These are phyloP conservation scores for Talaromyces sp. DNA, from an alignment of 2,329 filamentous ascomycete genomes.

Conservation along the genomic window DNA sequence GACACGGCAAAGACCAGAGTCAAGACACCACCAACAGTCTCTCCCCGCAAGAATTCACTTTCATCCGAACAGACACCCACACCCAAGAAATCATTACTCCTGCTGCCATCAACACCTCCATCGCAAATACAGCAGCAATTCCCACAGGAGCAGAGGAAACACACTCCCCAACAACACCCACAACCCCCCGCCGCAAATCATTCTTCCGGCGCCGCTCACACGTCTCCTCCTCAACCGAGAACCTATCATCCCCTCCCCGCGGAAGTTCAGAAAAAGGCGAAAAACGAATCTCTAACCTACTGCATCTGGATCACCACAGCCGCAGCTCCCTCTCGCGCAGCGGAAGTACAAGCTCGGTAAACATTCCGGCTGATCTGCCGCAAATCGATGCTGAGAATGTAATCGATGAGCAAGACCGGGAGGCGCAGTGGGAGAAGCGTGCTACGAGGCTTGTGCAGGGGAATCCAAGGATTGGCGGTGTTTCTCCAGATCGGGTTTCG, in stretches of 20 bases:
- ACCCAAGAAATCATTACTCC: constrained; percentile 76
- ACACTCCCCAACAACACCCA: constrained; percentile 14
- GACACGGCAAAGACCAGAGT: constrained; percentile 53
- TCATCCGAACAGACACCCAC: constrained; percentile 80
- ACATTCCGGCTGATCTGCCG: constrained; percentile 77
- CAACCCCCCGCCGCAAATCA: constrained; percentile 35
- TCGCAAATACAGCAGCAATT: background rate
- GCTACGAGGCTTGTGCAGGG: constrained; percentile 80
- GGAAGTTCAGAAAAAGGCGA: constrained; percentile 26
- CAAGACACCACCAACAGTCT: background rate
- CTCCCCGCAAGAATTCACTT: constrained; percentile 59
- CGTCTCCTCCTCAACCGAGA: constrained; percentile 25
- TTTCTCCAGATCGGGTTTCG: constrained; percentile 35
- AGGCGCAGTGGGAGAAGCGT: constrained; percentile 86
- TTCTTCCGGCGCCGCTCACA: constrained; percentile 36
- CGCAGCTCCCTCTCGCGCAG: constrained; percentile 2
- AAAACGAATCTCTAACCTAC: constrained; percentile 35
- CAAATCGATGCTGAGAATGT: constrained; percentile 58
- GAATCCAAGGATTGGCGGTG: constrained; percentile 44
- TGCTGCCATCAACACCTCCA: constrained; percentile 49
- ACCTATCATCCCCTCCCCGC: background rate
- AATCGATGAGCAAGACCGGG: constrained; percentile 54
- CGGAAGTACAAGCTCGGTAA: constrained; percentile 52
- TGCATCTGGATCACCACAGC: constrained; percentile 32
- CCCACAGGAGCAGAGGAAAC: background rate